A percentile compares a stretch with the other conserved stretches of the same genome.
phyloP scores from a whole-genome alignment of 208 protist genomes.

The Porcisia hertigi region DNA sequence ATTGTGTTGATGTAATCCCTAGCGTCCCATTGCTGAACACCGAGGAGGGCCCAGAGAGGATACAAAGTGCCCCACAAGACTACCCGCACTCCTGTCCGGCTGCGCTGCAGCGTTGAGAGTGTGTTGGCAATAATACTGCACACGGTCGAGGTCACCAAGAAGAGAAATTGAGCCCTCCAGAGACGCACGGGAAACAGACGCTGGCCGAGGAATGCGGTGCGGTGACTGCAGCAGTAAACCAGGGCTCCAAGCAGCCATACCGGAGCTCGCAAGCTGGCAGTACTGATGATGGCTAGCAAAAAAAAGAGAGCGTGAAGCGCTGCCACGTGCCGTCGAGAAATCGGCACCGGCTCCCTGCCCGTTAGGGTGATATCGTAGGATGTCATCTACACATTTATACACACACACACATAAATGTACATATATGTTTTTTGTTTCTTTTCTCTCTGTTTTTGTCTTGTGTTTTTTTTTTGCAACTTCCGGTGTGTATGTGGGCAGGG shows the following conservation, averaged over 20 bases:
- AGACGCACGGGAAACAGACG: conserved; percentile 9
- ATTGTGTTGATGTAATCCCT: conserved; percentile 18
- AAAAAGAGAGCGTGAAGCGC: conserved; percentile 16
- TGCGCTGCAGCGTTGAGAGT: neutral
- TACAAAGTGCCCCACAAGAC: conserved; percentile 4
- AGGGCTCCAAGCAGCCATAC: conserved; percentile 18
- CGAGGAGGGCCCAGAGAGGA: conserved; percentile 22
- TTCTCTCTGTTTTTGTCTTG: neutral
- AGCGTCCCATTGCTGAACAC: conserved; percentile 20
- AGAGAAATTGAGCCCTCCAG: conserved; percentile 2
- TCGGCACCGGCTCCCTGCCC: neutral
- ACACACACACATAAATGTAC: neutral
- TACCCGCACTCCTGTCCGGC: neutral
- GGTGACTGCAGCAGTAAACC: conserved; percentile 13
- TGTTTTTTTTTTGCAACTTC: neutral
- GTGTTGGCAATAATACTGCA: conserved; percentile 21
- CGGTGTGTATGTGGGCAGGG: neutral
- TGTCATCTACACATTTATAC: neutral
- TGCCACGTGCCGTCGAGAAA: conserved; percentile 14
- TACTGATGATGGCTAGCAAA: conserved; percentile 1
- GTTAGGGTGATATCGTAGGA: neutral
- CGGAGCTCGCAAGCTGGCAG: conserved; percentile 14
- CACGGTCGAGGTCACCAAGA: neutral
- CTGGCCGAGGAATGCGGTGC: conserved; percentile 7
- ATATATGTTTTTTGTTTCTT: neutral